Evolutionary conservation across 1,284 basidiomycete species (phyloP).

Genomic region (Chalciporus sp.): DNA sequence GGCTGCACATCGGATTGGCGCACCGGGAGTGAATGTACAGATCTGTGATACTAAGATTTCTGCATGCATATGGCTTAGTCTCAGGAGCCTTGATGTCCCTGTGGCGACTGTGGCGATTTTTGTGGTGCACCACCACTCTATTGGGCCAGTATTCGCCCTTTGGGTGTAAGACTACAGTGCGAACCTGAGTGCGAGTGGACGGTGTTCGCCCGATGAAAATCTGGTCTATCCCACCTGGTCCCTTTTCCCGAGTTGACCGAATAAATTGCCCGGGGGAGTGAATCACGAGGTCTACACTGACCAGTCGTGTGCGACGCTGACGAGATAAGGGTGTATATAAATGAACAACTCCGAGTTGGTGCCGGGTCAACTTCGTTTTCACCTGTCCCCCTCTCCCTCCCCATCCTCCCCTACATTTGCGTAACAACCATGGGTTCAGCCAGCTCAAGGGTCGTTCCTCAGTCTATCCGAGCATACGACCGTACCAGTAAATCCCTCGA

Average conservation of each 20-base stretch:
- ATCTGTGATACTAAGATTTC: neutral
- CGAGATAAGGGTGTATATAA: conserved; percentile 31
- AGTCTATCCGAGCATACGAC: conserved; percentile 19
- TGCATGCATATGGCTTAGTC: neutral
- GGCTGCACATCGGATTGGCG: neutral
- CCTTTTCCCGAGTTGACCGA: neutral
- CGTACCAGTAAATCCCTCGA: conserved; percentile 26
- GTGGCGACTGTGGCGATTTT: neutral
- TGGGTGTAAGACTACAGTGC: neutral
- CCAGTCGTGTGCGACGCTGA: conserved; percentile 11
- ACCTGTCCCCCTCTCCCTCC: conserved; percentile 6
- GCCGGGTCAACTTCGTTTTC: neutral
- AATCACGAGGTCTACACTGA: neutral
- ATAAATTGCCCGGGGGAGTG: neutral
- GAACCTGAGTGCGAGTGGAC: neutral
- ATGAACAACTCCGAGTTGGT: conserved; percentile 19
- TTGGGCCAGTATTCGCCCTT: neutral
- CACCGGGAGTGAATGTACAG: neutral
- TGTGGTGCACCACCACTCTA: neutral
- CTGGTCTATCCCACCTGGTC: neutral
- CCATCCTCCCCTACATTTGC: neutral
- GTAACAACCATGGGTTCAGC: conserved; percentile 24
- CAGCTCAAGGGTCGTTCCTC: conserved; percentile 27
- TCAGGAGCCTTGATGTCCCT: neutral
- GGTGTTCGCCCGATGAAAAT: neutral